phyloP scores from a whole-genome alignment of 1,284 basidiomycete species.

The Rugosomyces carneus region DNA sequence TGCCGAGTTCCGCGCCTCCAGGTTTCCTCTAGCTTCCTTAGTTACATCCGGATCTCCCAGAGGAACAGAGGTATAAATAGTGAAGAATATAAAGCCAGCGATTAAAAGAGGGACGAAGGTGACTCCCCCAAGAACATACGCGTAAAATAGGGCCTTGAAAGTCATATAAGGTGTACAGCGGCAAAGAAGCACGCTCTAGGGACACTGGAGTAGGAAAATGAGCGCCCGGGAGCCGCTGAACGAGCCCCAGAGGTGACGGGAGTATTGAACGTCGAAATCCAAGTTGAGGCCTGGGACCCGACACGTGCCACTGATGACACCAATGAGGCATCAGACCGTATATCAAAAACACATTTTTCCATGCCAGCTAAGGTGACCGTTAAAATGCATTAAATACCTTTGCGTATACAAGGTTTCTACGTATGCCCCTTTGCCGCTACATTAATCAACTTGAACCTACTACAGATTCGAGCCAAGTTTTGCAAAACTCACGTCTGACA shows the following conservation, averaged over 20 bases:
- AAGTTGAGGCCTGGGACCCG: neutral
- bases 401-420: no score
- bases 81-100: constrained; percentile 47
- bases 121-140: constrained; percentile 82
- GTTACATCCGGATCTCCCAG: constrained; percentile 48
- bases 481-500: no score
- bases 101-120: constrained; percentile 78
- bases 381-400: no score
- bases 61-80: constrained; percentile 75
- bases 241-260: neutral
- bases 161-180: constrained; percentile 39
- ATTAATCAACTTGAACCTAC: no score
- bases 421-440: no score
- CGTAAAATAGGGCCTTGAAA: constrained; percentile 64
- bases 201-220: constrained; percentile 8
- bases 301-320: neutral
- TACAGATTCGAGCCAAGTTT: no score
- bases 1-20: constrained; percentile 21
- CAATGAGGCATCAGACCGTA: neutral
- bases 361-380: no score
- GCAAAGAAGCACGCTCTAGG: neutral
- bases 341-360: no score
- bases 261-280: constrained; percentile 1
- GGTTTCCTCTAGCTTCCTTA: constrained; percentile 35
- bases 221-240: neutral